Evolutionary conservation across 228 moss, liverwort and hornwort genomes (phyloP), one percentile per base, ranked within the genome.

Genomic region (Sphagnum magellanicum): DNA sequence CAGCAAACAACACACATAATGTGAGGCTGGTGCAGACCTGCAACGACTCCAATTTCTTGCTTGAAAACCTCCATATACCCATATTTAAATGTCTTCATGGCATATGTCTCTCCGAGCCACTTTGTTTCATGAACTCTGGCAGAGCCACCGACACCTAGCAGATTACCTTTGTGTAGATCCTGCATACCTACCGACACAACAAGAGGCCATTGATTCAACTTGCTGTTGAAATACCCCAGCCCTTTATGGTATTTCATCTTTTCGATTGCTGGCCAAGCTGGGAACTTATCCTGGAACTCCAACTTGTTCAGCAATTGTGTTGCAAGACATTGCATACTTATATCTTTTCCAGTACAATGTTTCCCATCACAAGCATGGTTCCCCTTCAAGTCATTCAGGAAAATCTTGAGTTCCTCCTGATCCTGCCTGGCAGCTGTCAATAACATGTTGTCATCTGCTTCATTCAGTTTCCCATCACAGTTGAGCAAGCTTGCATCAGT

Each of bases 11-110:
- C 64, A 65, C 65, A 49, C 4, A 79, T 68, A 13, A 72, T 65
- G 10, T 79, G 11, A 5, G 75, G 79, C 7, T 79, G 79, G 61
- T 62, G 32, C 4, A 79, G 48, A 9, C 13, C 1, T 32, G 60
- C 50, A 60, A 79, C 0, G 11, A 65, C 72, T 5, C 5, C 6
- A 59, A 57, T 62, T 69, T 75, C 79, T 48, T 69, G 17, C 4
- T 61, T n/a, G 15, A 72, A 65, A 4, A 32, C 4, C 5, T 65
- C 0, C 4, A 70, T 70, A 3, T 0, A 32, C 2, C 32, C 32
- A 32, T 32, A 32, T 32, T 0, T 32, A 32, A 3, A 3, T 32
- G 32, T 32, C 73, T 75, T 75, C 13, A 65, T 59, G 46, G 72
- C 72, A 60, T 5, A 60, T 9, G 3, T 5, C 12, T 64, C 15